Conservation (phyloP, 169 alveolate species). For the Babesia gibsoni region DNA sequence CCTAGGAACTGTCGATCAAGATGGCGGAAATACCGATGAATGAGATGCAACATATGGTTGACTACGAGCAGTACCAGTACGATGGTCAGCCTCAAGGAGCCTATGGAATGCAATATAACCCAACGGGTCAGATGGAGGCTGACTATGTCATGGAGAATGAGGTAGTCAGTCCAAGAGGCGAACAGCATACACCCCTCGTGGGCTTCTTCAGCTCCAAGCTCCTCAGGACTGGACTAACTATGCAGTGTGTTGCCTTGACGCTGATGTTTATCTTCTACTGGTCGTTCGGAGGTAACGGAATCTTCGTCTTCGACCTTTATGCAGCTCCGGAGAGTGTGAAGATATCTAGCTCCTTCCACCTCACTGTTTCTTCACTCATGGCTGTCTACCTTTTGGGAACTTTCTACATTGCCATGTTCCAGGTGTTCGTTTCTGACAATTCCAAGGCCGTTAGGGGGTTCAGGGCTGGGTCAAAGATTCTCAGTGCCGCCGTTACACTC, state of each 20-base stretch:
- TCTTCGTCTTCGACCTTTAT: conserved; percentile 77
- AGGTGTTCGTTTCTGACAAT: conserved; percentile 81
- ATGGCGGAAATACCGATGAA: conserved; percentile 55
- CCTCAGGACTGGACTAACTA: conserved; percentile 72
- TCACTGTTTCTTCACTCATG: conserved; percentile 77
- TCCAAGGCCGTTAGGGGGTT: conserved; percentile 83
- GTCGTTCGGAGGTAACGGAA: conserved; percentile 83
- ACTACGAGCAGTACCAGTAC: conserved; percentile 47
- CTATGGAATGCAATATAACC: conserved; percentile 42
- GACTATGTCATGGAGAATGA: conserved; percentile 70
- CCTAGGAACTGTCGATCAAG: conserved; percentile 15
- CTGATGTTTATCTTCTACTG: conserved; percentile 79
- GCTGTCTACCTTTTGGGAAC: conserved; percentile 78
- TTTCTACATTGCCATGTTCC: conserved; percentile 77
- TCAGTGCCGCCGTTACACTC: conserved; percentile 80
- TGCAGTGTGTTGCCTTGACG: conserved; percentile 74
- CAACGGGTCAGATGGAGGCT: conserved; percentile 63
- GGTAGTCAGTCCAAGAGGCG: conserved; percentile 80
- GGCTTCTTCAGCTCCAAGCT: conserved; percentile 76
- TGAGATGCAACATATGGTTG: conserved; percentile 41
- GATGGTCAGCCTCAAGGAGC: conserved; percentile 17
- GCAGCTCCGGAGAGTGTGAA: conserved; percentile 83
- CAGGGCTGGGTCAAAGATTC: conserved; percentile 82
- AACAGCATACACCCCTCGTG: conserved; percentile 78
- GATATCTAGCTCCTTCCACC: conserved; percentile 75